Evolutionary conservation across 2,329 filamentous ascomycete species (phyloP).

Genomic region (Bipolaris gigantea): DNA sequence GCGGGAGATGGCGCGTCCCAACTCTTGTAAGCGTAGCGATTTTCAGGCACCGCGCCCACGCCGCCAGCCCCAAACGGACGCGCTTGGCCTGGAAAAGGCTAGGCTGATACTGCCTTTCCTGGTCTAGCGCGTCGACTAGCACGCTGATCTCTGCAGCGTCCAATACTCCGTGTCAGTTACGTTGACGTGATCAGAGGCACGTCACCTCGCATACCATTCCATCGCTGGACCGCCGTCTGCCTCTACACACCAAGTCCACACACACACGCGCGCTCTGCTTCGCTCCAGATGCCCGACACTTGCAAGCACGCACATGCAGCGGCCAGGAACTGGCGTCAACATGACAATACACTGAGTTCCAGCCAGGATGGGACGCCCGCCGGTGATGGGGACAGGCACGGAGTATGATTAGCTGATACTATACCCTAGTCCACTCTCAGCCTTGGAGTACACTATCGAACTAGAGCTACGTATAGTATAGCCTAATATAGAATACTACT

Average conservation of each 20-base stretch:
- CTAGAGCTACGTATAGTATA: no score
- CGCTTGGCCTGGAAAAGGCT: background rate
- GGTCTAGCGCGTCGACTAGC: background rate
- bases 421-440: no score
- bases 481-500: no score
- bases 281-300: background rate
- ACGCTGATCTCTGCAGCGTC: background rate
- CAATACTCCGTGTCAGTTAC: background rate
- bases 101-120: background rate
- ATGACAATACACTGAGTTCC: no score
- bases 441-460: no score
- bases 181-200: background rate
- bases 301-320: background rate
- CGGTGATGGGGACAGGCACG: no score
- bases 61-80: background rate
- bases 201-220: no score
- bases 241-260: no score
- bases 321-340: background rate
- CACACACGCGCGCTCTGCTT: background rate
- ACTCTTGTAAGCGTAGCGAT: slow-evolving; percentile 7
- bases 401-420: no score
- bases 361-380: no score
- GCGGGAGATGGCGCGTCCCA: slow-evolving; percentile 8
- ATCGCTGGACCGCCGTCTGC: no score
- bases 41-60: slow-evolving; percentile 8